Evolutionary conservation across 2,329 filamentous ascomycete genomes (phyloP), one percentile per base, ranked within the genome.

Genomic region (Cytospora mali): DNA sequence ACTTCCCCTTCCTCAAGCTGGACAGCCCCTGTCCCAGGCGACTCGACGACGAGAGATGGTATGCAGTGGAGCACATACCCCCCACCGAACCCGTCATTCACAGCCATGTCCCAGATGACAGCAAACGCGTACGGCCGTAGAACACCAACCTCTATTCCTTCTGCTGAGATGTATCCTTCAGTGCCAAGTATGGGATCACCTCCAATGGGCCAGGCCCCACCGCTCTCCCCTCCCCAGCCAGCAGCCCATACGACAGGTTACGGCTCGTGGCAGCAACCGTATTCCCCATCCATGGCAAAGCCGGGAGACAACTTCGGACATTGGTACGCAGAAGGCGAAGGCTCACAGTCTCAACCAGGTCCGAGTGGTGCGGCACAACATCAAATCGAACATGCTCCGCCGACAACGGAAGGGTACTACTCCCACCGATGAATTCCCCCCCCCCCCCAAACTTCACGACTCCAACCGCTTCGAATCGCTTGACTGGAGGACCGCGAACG

Each of bases 11-110:
- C 76, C 2, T 39, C 31, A 9, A 62, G 70, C 9, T 69, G 73
- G 6, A 68, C 76, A 31, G 70, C 77, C 7, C 52, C 51, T 25
- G 63, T 58, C 13, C 48, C 46, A 6, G 46, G 55, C 23, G 77
- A 80, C 42, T 62, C 77, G 33, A 71, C 73, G 11, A 68, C 75
- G 48, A 75, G 79, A 21, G 79, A 80, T 51, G 80, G 82, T 25
- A 71, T 81, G 63, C 68, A 72, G 42, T 85, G 81, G 78, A 74
- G 68, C 56, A 73, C 71, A 62, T 82, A 77, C 51, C 74, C 76
- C 7, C 71, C 77, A 2, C 75, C 78, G 6, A 74, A 76, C 46
- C 10, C 72, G 21, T 76, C 77, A 27, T 83, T 79, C 62, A 70
- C 77, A n/a, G 69, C 76, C 11, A 74, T 80, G 52, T 71, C 75